Evolutionary conservation across 768 basidiomycete species (phyloP), one percentile per base, ranked within the genome.

Genomic region (Hydnomerulius pinastri): DNA sequence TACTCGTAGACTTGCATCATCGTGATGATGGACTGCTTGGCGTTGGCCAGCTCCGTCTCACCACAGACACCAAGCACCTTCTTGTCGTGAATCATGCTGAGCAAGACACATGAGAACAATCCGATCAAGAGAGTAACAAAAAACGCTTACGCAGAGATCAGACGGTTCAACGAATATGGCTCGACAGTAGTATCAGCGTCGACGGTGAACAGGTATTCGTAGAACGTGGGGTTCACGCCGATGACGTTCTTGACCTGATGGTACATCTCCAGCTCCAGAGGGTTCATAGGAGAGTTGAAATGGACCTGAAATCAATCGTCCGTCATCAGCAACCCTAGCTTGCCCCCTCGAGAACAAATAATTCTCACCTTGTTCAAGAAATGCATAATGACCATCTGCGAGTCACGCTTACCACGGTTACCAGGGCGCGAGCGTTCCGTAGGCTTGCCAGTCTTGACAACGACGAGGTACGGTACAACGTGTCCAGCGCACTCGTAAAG

Each of bases 1-100:
- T 98, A 98, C 66, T 98, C 96, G 76, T 98, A 98, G 27, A 98
- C 96, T 77, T 98, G 94, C 87, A 95, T 91, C 94, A 97, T 97
- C 8, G 94, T 97, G 55, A 95, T 87, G 62, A 95, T 78, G 1
- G 95, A 97, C 68, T 94, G 90, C 68, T 97, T 96, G 15, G 94
- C 83, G 60, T 99, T 98, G 27, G 94, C 78, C 48, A 99, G 75
- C 56, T 86, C 80, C 0, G 96, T 99, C 71, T 99, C 97, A 56
- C 97, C 97, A 58, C 96, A 98, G 50, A 91, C 90, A 60, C 91
- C 96, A 35, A 99, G 79, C 7, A 92, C 80, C 70, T 91, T 90
- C 77, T 88, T 93, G 74, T 97, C 96, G 68, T 96, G 94, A 55
- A 97, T 88, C 93, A 97, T 96, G 8, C 94, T 98, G 44, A 13